phyloP scores from a whole-genome alignment of 805 yeast species.

The Starmerella tilneyi region DNA sequence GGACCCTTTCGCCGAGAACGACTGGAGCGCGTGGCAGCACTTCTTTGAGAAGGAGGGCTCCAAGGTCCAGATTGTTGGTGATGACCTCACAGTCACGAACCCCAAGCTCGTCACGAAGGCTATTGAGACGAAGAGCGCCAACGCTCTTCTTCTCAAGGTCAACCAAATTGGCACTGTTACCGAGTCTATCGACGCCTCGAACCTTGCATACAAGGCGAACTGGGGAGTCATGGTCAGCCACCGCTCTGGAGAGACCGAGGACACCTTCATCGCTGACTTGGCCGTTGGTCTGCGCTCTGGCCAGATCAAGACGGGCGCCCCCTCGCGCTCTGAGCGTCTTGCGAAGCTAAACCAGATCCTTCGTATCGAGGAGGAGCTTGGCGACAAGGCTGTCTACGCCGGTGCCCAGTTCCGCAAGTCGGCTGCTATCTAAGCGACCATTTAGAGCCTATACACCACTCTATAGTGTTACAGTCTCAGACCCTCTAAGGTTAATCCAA shows the following conservation, averaged over 20 bases:
- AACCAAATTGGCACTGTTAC: constrained; percentile 97
- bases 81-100: constrained; percentile 98
- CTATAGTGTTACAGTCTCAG: too few relatives aligned
- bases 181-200: constrained; percentile 95
- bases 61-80: constrained; percentile 87
- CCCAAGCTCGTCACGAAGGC: constrained; percentile 89
- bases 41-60: constrained; percentile 46
- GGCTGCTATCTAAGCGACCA: constrained; percentile 32
- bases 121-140: constrained; percentile 90
- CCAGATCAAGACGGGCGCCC: constrained; percentile 99
- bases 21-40: constrained; percentile 96
- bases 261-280: constrained; percentile 94
- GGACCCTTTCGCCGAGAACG: constrained; percentile 99
- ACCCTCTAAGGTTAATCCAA: too few relatives aligned
- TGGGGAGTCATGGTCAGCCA: constrained; percentile 99
- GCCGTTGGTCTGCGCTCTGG: constrained; percentile 97
- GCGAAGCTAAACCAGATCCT: constrained; percentile 97
- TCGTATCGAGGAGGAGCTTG: constrained; percentile 97
- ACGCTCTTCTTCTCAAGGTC: constrained; percentile 91
- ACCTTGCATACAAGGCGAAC: constrained; percentile 86
- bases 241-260: constrained; percentile 99
- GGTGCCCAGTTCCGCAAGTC: constrained; percentile 75
- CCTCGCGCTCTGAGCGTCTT: constrained; percentile 99
- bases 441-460: too few relatives aligned
- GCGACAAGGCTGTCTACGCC: constrained; percentile 93